phyloP scores from a whole-genome alignment of 176 grass and related monocot genomes.

The Carex scoparia region DNA sequence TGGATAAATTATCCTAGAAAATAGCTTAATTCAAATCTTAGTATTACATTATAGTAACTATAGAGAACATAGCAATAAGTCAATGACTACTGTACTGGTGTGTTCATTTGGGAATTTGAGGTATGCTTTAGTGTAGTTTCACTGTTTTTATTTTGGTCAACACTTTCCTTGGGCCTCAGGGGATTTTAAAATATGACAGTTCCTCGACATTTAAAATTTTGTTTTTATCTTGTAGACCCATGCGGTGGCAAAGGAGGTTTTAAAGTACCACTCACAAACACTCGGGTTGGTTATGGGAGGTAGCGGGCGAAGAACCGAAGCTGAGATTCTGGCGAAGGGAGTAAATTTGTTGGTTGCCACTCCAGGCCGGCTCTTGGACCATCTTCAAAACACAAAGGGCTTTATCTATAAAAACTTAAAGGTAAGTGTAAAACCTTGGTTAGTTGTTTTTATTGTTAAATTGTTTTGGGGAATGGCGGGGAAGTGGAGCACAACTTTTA shows the following conservation, averaged over 20 bases:
- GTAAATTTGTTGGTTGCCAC: slow-evolving; percentile 90
- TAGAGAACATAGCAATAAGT: background rate
- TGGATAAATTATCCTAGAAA: background rate
- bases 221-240: slow-evolving; percentile 56
- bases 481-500: background rate
- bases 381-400: slow-evolving; percentile 82
- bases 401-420: slow-evolving; percentile 86
- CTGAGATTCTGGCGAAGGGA: slow-evolving; percentile 77
- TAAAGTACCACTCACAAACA: slow-evolving; percentile 88
- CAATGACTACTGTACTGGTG: background rate
- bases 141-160: background rate
- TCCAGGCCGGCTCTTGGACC: slow-evolving; percentile 93
- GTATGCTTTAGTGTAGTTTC: background rate
- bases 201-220: background rate
- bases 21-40: background rate
- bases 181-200: background rate
- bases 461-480: background rate
- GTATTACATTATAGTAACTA: background rate
- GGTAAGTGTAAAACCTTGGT: slow-evolving; percentile 26
- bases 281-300: slow-evolving; percentile 86
- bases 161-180: background rate
- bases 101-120: background rate
- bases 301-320: slow-evolving; percentile 66
- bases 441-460: background rate
- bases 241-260: slow-evolving; percentile 87